Conservation (phyloP, 768 basidiomycete genomes). For the Tylopilus plumbeoviolaceoides region DNA sequence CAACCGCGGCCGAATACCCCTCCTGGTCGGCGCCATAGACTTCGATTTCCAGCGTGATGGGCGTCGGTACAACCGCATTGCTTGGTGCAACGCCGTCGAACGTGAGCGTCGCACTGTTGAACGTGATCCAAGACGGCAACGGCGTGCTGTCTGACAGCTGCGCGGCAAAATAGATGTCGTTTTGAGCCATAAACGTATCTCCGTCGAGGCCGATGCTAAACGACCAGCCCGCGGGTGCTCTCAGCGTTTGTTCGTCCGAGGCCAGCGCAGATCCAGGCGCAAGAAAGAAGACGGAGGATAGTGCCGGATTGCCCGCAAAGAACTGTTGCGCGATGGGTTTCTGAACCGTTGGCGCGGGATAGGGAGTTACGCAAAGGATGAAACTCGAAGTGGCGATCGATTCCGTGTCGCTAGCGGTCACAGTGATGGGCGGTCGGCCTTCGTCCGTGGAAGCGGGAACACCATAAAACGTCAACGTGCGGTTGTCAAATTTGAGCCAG, state of each 20-base stretch:
- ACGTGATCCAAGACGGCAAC: slow-evolving; percentile 73
- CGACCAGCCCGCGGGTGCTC: slow-evolving; percentile 80
- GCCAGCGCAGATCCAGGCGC: slow-evolving; percentile 55
- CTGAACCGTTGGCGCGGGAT: slow-evolving; percentile 50
- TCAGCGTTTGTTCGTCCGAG: slow-evolving; percentile 49
- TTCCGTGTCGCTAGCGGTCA: slow-evolving; percentile 57
- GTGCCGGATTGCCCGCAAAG: slow-evolving; percentile 50
- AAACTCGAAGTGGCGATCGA: slow-evolving; percentile 51
- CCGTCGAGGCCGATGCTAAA: slow-evolving; percentile 84
- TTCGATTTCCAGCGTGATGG: slow-evolving; percentile 45
- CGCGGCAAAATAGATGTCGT: slow-evolving; percentile 59
- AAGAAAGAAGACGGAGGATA: slow-evolving; percentile 75
- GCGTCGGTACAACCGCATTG: slow-evolving; percentile 33
- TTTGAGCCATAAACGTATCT: slow-evolving; percentile 50
- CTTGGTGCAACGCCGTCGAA: slow-evolving; percentile 75
- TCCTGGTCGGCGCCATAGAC: slow-evolving; percentile 69
- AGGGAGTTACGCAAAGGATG: slow-evolving; percentile 53
- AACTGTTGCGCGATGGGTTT: slow-evolving; percentile 59
- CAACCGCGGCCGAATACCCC: slow-evolving; percentile 59
- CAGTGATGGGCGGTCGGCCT: slow-evolving; percentile 55
- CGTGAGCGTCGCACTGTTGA: slow-evolving; percentile 63
- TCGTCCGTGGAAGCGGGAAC: slow-evolving; percentile 60
- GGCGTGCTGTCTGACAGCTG: slow-evolving; percentile 61
- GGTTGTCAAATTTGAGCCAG: slow-evolving; percentile 76
- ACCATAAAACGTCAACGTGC: slow-evolving; percentile 60